Percentiles rank a stretch among this genome's conserved stretches.
Conservation (phyloP, 1,284 basidiomycete species). For the Apiotrichum akiyoshidainum region DNA sequence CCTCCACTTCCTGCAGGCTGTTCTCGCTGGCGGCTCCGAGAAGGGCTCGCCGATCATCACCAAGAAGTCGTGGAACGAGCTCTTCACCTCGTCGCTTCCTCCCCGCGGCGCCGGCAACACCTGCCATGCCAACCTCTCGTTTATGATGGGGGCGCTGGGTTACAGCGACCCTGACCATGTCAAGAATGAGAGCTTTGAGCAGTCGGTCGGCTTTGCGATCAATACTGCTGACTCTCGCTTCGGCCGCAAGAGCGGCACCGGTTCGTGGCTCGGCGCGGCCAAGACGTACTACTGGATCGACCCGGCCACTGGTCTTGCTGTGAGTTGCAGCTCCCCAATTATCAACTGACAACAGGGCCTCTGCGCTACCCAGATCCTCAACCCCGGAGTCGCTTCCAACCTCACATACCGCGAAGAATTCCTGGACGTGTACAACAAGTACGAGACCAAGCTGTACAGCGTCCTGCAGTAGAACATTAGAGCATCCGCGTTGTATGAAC, state of each 20-base stretch:
- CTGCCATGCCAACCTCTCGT: conserved; percentile 14
- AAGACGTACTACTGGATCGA: conserved; percentile 30
- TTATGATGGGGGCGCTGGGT: conserved; percentile 10
- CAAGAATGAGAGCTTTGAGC: conserved; percentile 13
- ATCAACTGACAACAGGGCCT: conserved; percentile 16
- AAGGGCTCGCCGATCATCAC: conserved; percentile 22
- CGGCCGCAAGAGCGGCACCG: conserved; percentile 25
- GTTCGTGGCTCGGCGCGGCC: conserved; percentile 26
- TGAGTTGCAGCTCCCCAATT: conserved; percentile 6
- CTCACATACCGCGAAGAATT: conserved; percentile 22
- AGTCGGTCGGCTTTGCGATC: conserved; percentile 15
- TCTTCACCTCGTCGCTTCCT: conserved; percentile 27
- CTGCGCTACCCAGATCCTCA: conserved; percentile 28
- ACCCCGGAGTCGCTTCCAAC: background rate
- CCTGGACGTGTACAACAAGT: conserved; percentile 30
- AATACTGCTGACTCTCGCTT: conserved; percentile 14
- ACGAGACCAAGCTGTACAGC: conserved; percentile 35
- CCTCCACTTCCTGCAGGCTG: conserved; percentile 31
- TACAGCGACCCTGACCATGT: conserved; percentile 17
- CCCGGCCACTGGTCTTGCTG: conserved; percentile 24
- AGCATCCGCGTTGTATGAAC: no score
- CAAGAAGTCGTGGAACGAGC: conserved; percentile 24
- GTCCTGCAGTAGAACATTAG: conserved; percentile 18
- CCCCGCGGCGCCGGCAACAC: conserved; percentile 11
- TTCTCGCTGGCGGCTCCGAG: conserved; percentile 19